phyloP scores from a whole-genome alignment of 2,329 filamentous ascomycete genomes.

The Aspergillus melleus region DNA sequence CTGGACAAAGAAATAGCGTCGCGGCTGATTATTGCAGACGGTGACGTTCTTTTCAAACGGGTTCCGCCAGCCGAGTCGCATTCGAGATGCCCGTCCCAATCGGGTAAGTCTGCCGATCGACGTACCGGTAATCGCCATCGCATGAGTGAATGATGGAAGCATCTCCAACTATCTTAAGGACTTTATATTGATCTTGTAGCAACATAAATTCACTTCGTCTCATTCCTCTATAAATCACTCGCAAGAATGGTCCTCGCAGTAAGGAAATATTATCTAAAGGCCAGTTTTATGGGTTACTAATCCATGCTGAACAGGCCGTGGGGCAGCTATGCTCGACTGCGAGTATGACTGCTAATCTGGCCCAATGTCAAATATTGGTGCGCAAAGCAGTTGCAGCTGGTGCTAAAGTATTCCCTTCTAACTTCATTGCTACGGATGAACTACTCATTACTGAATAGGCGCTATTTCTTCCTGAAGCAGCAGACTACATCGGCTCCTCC shows the following conservation, averaged over 20 bases:
- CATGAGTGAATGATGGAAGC: background rate
- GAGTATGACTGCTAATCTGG: conserved; percentile 74
- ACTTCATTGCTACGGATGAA: background rate
- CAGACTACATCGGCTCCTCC: conserved; percentile 78
- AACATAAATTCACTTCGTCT: background rate
- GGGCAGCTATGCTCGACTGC: conserved; percentile 87
- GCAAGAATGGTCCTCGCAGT: conserved; percentile 30
- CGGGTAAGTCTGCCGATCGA: conserved; percentile 25
- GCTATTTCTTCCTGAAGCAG: conserved; percentile 89
- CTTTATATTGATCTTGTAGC: no score
- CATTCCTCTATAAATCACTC: background rate
- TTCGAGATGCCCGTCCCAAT: conserved; percentile 19
- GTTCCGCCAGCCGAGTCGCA: conserved; percentile 14
- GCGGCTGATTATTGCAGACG: conserved; percentile 6
- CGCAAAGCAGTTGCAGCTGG: conserved; percentile 71
- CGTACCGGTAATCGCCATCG: background rate
- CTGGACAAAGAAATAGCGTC: conserved; percentile 22
- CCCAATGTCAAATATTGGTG: conserved; percentile 72
- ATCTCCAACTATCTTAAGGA: background rate
- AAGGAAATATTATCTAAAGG: conserved; percentile 2
- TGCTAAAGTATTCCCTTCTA: conserved; percentile 62
- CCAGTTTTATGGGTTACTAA: conserved; percentile 12
- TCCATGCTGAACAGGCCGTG: conserved; percentile 61
- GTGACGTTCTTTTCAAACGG: conserved; percentile 15
- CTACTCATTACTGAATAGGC: conserved; percentile 49